Evolutionary conservation across 805 yeast species (phyloP), one percentile per base, ranked within the genome.

Genomic region (Candida odintsovae): DNA sequence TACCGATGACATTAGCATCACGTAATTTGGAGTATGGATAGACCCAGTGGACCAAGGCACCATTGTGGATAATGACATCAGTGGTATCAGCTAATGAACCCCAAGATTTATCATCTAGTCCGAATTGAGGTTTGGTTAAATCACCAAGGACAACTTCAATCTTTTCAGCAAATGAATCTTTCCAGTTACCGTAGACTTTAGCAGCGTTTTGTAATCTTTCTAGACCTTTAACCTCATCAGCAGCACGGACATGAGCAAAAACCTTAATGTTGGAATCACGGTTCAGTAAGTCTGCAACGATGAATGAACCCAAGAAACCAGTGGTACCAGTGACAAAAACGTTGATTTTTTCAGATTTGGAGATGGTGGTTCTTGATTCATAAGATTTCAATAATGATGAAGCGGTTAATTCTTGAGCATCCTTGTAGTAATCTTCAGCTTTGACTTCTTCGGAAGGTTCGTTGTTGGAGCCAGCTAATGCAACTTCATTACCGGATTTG

Each of bases 21-120:
- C 98, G 80, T 59, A 94, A 72, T 54, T 86, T 87, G 41, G 84
- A 70, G 68, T 94, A 94, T 23, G 99, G 98, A 65, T 86, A 94
- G 2, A 90, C 97, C 99, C 99, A 94, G 66, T 94, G 99, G 35
- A 94, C 99, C 51, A 90, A 73, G 16, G 99, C 99, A 71, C 98
- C 99, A 57, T 94, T 94, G 66, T 94, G 99, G 51, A 94, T 78
- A 44, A 94, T 82, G 4, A 83, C 83, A 65, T 95, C 99, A 48
- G 92, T 72, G 1, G 71, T 67, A 15, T 76, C 65, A 10, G 80
- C 69, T 49, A 94, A 74, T 8, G 58, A 42, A 1, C 54, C 39
- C 95, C 96, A 94, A 28, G 70, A 68, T 3, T 57, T 63, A 31
- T 74, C 73, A 16, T 68, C 54, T 44, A 88, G 59, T 0, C 97